Evolutionary conservation across 2,329 filamentous ascomycete species (phyloP).

Genomic region (Aureobasidium lini): DNA sequence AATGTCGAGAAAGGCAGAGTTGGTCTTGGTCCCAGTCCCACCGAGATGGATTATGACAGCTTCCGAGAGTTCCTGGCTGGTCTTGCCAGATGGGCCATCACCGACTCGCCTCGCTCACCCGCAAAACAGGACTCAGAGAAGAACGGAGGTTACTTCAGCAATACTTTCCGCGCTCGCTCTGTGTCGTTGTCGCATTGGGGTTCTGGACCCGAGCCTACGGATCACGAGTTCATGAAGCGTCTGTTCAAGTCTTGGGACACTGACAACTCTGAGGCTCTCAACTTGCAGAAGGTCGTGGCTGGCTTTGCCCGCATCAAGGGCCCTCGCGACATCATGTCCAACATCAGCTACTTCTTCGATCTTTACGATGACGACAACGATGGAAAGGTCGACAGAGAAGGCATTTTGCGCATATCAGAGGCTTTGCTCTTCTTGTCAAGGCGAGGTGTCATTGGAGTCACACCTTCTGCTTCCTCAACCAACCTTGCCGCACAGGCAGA

Average conservation of each 20-base stretch:
- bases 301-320: conserved; percentile 89
- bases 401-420: conserved; percentile 90
- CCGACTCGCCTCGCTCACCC: conserved; percentile 66
- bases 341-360: conserved; percentile 96
- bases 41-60: conserved; percentile 93
- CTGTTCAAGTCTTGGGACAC: conserved; percentile 85
- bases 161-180: conserved; percentile 32
- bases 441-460: conserved; percentile 72
- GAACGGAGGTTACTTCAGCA: conserved; percentile 52
- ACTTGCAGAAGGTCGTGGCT: conserved; percentile 83
- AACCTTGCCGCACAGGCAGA: conserved; percentile 39
- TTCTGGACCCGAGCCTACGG: conserved; percentile 62
- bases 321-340: conserved; percentile 91
- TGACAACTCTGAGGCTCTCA: conserved; percentile 68
- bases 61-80: conserved; percentile 86
- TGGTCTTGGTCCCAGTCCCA: conserved; percentile 80
- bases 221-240: conserved; percentile 89
- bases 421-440: conserved; percentile 86
- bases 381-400: conserved; percentile 87
- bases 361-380: conserved; percentile 90
- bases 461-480: conserved; percentile 53
- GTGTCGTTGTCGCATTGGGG: conserved; percentile 49
- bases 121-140: conserved; percentile 44
- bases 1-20: conserved; percentile 76
- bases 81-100: conserved; percentile 87